These are phyloP conservation scores for Xylariaceae sp. DNA, from an alignment of 2,329 filamentous ascomycete species.

Conservation along the genomic window DNA sequence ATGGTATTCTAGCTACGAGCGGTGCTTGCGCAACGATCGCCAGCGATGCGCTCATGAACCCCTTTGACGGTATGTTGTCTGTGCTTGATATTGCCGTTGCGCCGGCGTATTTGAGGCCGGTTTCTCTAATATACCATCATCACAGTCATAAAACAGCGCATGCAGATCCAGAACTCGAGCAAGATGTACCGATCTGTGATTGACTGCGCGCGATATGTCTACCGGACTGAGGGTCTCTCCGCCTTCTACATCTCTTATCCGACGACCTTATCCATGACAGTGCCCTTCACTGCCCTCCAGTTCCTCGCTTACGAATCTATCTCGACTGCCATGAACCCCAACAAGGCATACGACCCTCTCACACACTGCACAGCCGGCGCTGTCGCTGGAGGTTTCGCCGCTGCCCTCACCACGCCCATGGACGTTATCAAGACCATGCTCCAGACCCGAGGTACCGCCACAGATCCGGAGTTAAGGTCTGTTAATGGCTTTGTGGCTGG, in stretches of 20 bases:
- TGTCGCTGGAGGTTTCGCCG: conserved; percentile 86
- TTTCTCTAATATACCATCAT: conserved; percentile 8
- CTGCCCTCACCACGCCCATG: conserved; percentile 89
- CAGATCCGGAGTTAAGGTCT: conserved; percentile 74
- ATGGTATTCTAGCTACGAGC: conserved; percentile 61
- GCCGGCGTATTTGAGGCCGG: not conserved
- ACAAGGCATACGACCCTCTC: conserved; percentile 79
- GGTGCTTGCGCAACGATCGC: conserved; percentile 94
- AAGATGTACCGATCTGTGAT: conserved; percentile 76
- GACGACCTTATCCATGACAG: conserved; percentile 96
- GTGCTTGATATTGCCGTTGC: not conserved
- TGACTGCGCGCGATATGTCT: conserved; percentile 84
- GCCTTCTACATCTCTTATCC: conserved; percentile 99
- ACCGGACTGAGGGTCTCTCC: conserved; percentile 76
- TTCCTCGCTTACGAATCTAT: conserved; percentile 98
- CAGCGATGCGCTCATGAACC: conserved; percentile 98
- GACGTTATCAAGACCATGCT: conserved; percentile 98
- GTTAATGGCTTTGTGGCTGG: conserved; percentile 78
- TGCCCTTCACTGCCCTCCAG: conserved; percentile 93
- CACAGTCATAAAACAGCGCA: conserved; percentile 95
- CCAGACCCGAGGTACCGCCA: conserved; percentile 82
- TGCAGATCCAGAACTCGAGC: conserved; percentile 95
- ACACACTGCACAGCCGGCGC: conserved; percentile 93
- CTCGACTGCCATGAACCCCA: conserved; percentile 86
- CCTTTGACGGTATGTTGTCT: conserved; percentile 76